phyloP scores from a whole-genome alignment of 2,329 filamentous ascomycete species.

The Colletotrichum tanaceti region DNA sequence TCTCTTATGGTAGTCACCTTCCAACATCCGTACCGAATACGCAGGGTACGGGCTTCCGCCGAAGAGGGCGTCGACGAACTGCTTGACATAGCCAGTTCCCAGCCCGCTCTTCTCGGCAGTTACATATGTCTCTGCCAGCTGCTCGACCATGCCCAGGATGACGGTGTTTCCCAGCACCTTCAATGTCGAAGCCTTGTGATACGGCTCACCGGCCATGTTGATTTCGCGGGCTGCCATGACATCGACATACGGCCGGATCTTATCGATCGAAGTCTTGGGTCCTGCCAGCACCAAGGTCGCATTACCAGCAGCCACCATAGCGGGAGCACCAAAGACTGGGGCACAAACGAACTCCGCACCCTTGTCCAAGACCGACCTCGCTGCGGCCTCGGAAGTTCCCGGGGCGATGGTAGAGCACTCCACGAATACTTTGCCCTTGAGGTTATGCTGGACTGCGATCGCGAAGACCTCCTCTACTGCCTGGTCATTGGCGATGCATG shows the following conservation, averaged over 20 bases:
- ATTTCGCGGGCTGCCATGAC: slow-evolving; percentile 79
- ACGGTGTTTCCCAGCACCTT: slow-evolving; percentile 92
- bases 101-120: slow-evolving; percentile 85
- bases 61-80: slow-evolving; percentile 79
- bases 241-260: slow-evolving; percentile 75
- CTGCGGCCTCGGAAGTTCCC: slow-evolving; percentile 77
- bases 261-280: slow-evolving; percentile 67
- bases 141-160: slow-evolving; percentile 83
- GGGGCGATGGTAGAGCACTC: slow-evolving; percentile 92
- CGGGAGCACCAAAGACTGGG: slow-evolving; percentile 77
- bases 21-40: slow-evolving; percentile 79
- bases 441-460: slow-evolving; percentile 64
- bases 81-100: slow-evolving; percentile 75
- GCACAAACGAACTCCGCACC: slow-evolving; percentile 80
- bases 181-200: slow-evolving; percentile 75
- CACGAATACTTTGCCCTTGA: slow-evolving; percentile 81
- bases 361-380: slow-evolving; percentile 64
- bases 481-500: slow-evolving; percentile 81
- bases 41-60: slow-evolving; percentile 76
- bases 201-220: slow-evolving; percentile 76
- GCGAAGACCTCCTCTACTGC: slow-evolving; percentile 74
- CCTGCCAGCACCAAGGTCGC: slow-evolving; percentile 81
- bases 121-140: slow-evolving; percentile 81
- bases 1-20: slow-evolving; percentile 80
- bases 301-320: slow-evolving; percentile 76